Conservation (phyloP, 2,329 filamentous ascomycete species). For the Diaporthe sp. region DNA sequence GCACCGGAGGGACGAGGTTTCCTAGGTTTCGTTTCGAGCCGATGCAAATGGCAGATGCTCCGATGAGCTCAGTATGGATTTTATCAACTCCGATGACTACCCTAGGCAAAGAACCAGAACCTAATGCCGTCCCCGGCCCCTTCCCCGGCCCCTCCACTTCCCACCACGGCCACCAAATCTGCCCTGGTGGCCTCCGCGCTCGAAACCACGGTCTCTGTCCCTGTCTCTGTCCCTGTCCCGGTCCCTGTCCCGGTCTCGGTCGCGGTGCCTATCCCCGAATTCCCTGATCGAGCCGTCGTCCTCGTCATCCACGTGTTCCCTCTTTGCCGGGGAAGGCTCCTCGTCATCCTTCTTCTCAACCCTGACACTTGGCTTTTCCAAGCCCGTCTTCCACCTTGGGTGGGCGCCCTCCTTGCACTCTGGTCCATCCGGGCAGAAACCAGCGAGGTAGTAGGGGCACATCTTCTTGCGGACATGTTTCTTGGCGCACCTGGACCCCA, state of each 20-base stretch:
- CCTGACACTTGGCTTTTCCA: conserved; percentile 81
- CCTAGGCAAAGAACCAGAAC: background rate
- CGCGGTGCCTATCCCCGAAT: conserved; percentile 46
- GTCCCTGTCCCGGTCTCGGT: background rate
- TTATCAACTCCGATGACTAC: background rate
- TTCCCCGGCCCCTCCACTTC: conserved; percentile 44
- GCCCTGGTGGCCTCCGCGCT: conserved; percentile 42
- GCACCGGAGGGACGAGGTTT: background rate
- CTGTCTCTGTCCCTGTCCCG: conserved; percentile 45
- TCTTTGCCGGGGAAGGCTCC: conserved; percentile 56
- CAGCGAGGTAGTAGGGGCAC: conserved; percentile 88
- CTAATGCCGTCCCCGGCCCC: conserved; percentile 41
- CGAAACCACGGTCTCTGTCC: conserved; percentile 41
- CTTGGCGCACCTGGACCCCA: conserved; percentile 88
- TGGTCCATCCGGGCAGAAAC: conserved; percentile 89
- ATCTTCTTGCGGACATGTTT: conserved; percentile 86
- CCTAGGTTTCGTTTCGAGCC: background rate
- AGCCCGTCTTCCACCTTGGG: conserved; percentile 80
- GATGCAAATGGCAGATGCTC: background rate
- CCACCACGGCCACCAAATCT: conserved; percentile 47
- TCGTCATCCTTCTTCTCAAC: conserved; percentile 72
- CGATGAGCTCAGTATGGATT: background rate
- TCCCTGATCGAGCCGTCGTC: conserved; percentile 48
- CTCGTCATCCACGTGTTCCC: conserved; percentile 44
- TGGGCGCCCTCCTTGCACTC: conserved; percentile 85